Evolutionary conservation across 305 asterid genomes (phyloP), one percentile per base, ranked within the genome.

Genomic region (Fraxinus floribunda): DNA sequence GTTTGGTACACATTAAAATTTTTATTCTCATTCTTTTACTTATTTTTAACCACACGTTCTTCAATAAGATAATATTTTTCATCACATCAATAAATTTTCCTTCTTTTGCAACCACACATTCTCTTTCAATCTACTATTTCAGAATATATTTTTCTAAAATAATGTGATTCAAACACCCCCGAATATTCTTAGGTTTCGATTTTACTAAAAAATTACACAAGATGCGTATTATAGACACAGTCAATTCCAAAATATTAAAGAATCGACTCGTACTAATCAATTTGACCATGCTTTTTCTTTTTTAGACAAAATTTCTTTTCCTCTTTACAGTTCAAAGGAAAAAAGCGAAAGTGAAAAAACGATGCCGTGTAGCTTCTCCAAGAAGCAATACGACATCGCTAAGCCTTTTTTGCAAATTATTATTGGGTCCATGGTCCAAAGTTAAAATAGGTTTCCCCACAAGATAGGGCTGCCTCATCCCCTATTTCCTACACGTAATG

Each of bases 271-370:
- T 74, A 55, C 77, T 38, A 35, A 66, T 32, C 66, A 36, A 78
- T 75, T 81, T 78, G 87, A 83, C 89, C 79, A 57, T 24, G 80
- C 89, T 88, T 79, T 82, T 75, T 46, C 71, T 71, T 75, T 75
- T 72, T 68, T 71, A 80, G 79, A 84, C 88, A 71, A 75, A 55
- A 10, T 57, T 60, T 62, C 60, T 78, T 29, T 79, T 29, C 52
- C 60, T 15, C 60, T 49, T 49, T 13, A 15, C 60, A 46, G 18
- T 46, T 11, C 64, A 8, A 76, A 84, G 62, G 72, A 41, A 11
- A 79, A 73, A 70, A 22, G 32, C 83, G 36, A 2, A 8, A 30
- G 41, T 18, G 11, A 35, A 15, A 10, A 68, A 30, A 29, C 39
- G 39, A 68, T 68, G 39, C 75, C 38, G 39, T 29, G 39, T 68